Base-by-base conservation (phyloP, 139 green algal genomes). In the Gonium pectorale region DNA sequence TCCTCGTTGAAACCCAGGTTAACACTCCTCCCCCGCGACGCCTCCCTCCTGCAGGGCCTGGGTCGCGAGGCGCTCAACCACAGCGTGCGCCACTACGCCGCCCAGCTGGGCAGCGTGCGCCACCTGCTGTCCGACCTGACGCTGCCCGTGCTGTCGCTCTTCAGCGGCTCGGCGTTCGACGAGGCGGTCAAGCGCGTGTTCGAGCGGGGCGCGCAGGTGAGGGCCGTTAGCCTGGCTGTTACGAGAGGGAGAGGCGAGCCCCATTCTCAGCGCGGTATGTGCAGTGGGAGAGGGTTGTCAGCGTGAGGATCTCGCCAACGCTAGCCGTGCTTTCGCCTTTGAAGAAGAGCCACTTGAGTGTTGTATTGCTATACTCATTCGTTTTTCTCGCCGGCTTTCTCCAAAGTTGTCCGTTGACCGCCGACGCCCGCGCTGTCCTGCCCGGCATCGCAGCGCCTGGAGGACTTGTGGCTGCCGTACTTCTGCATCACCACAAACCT, bases 401-500 rank as follows among this genome's bases (percentile, higher is more conserved):
- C n/a, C n/a, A n/a, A n/a, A n/a, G n/a, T n/a, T n/a, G n/a, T n/a
- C n/a, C n/a, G n/a, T n/a, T n/a, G n/a, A n/a, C n/a, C n/a, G n/a
- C n/a, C n/a, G n/a, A n/a, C n/a, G n/a, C 27, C 40, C 40, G 22
- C 40, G 22, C 24, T 72, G 0, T 1, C 24, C 31, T 0, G 0
- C 33, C 63, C 86, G 52, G 71, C 87, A 5, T 8, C 74, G 15
- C 78, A 84, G 78, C 78, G 63, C 17, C 95, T 97, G 56, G 94
- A 97, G 89, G 94, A 97, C 87, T 83, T 96, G 66, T 97, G 94
- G 93, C 91, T 96, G 86, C 86, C 89, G 43, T 97, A 92, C 89
- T 97, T 97, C 79, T 97, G 94, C 86, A 89, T 94, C 51, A 93
- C 79, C 68, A 96, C 93, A 84, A 95, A 96, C 88, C 88, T 97